Evolutionary conservation across 768 basidiomycete species (phyloP).

Genomic region (Auricularia auricula-judae): DNA sequence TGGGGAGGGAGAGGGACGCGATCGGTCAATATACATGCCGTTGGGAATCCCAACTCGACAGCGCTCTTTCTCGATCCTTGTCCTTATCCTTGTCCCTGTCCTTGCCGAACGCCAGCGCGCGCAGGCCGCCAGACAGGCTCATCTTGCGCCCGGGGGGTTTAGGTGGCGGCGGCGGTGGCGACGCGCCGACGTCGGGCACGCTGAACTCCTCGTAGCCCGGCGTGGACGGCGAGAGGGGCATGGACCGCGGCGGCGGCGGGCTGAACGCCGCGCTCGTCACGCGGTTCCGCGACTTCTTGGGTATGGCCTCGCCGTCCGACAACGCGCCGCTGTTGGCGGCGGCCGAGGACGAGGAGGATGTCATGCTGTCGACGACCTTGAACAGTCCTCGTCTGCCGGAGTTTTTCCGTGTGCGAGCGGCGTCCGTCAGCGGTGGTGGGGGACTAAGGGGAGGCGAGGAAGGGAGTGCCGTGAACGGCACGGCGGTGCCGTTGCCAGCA

Average conservation of each 20-base stretch:
- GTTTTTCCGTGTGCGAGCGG: not conserved
- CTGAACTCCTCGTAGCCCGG: not conserved
- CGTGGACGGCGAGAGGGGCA: not conserved
- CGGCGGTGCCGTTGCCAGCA: not conserved
- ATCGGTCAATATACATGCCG: too few relatives aligned
- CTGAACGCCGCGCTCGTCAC: not conserved
- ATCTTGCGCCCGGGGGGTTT: not conserved
- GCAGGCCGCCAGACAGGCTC: not conserved
- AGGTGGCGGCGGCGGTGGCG: not conserved
- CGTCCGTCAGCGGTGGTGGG: not conserved
- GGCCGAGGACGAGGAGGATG: not conserved
- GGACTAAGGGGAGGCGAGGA: not conserved
- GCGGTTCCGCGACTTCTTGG: not conserved
- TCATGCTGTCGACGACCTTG: not conserved
- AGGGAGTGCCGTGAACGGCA: not conserved
- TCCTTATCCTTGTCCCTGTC: not conserved
- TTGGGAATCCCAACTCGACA: too few relatives aligned
- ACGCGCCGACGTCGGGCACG: not conserved
- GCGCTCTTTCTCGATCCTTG: not conserved
- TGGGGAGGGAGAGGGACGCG: too few relatives aligned
- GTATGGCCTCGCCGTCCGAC: not conserved
- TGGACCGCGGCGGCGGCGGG: not conserved
- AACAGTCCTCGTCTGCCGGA: not conserved
- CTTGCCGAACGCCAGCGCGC: not conserved
- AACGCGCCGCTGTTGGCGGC: not conserved